Conservation (phyloP, 192 early-diverging fungal species). For the Rhizoclosmatium sp. region DNA sequence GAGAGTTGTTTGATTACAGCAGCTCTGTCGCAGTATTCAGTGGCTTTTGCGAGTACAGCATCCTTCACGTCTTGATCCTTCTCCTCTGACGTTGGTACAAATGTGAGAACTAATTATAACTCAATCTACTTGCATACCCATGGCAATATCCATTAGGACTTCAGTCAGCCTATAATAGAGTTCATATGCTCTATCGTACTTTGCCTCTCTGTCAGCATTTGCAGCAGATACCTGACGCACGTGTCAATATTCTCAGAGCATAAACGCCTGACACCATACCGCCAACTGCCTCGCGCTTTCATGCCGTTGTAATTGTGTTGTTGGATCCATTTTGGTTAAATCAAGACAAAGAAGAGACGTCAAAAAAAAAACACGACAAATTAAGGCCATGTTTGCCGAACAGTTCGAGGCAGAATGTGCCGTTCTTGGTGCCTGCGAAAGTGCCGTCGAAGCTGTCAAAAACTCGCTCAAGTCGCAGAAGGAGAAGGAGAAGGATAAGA, state of each 20-base stretch:
- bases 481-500: constrained; percentile 14
- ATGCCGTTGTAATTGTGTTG: constrained; percentile 1
- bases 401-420: constrained; percentile 30
- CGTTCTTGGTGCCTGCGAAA: constrained; percentile 19
- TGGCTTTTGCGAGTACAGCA: constrained; percentile 10
- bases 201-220: not conserved
- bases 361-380: constrained; percentile 6
- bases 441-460: not conserved
- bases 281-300: not conserved
- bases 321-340: not conserved
- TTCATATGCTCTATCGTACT: constrained; percentile 6
- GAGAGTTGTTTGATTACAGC: not conserved
- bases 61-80: constrained; percentile 1
- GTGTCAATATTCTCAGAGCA: not conserved
- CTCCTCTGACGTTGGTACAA: constrained; percentile 6
- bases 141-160: constrained; percentile 17
- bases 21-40: constrained; percentile 15
- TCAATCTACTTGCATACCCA: constrained; percentile 1
- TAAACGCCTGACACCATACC: not conserved
- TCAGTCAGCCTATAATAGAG: constrained; percentile 22
- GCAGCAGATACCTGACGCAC: not conserved
- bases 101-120: not conserved
- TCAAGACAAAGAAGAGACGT: not conserved
- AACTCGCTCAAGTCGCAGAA: constrained; percentile 2
- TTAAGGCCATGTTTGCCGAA: constrained; percentile 19